Percentiles rank a stretch among this genome's conserved stretches.
Conservation (phyloP, 768 basidiomycete species). For the Lentinus tigrinus region DNA sequence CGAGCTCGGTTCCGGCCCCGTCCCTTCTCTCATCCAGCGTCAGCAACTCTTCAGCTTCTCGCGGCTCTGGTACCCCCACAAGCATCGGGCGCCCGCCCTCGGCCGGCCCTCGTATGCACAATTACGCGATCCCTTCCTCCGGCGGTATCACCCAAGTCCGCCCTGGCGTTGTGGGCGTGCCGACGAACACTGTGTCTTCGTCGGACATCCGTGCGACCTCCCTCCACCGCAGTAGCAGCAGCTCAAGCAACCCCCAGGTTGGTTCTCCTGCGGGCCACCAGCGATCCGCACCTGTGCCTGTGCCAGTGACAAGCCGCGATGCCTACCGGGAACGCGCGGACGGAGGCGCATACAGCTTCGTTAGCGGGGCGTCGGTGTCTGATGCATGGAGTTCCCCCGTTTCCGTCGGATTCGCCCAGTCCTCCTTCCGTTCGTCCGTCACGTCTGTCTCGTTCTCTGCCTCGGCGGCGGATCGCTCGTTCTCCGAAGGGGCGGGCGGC, state of each 20-base stretch:
- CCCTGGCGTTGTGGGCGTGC: constrained; percentile 51
- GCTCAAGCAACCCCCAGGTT: neutral
- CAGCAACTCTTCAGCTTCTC: neutral
- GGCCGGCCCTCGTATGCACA: constrained; percentile 62
- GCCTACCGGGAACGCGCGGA: constrained; percentile 30
- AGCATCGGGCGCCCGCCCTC: constrained; percentile 13
- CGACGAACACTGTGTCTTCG: constrained; percentile 24
- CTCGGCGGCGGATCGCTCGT: constrained; percentile 10
- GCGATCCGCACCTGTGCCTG: constrained; percentile 37
- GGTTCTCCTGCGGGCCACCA: constrained; percentile 10
- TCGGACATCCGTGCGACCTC: neutral
- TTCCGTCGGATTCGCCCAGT: constrained; percentile 21
- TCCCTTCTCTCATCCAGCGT: constrained; percentile 23
- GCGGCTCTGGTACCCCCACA: constrained; percentile 24
- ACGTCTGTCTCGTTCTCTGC: constrained; percentile 23
- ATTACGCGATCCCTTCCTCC: constrained; percentile 51
- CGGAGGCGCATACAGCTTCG: constrained; percentile 25
- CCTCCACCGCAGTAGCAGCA: neutral
- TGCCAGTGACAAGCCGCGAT: constrained; percentile 22
- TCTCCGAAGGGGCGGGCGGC: constrained; percentile 33
- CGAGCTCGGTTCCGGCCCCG: constrained; percentile 53
- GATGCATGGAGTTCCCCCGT: constrained; percentile 26
- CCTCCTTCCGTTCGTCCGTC: constrained; percentile 20
- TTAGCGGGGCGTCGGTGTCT: constrained; percentile 34
- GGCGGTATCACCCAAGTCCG: constrained; percentile 56